Evolutionary conservation across 805 yeast species (phyloP).

Genomic region (Blastobotrys mokoenaii): DNA sequence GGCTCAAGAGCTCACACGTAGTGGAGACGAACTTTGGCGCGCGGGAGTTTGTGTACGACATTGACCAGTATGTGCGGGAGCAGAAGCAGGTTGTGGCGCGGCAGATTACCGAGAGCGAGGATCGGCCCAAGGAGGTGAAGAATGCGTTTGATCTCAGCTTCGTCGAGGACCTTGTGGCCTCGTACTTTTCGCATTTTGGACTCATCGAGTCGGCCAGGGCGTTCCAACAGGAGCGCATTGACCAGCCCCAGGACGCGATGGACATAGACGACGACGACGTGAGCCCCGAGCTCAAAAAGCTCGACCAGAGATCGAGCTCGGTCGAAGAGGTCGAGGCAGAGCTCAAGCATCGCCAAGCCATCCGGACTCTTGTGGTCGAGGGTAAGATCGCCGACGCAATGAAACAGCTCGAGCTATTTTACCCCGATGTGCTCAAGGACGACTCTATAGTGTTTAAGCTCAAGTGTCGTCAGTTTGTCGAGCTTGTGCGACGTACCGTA

Average conservation of each 20-base stretch:
- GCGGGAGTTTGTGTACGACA: slow-evolving; percentile 50
- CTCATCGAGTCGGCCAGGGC: slow-evolving; percentile 45
- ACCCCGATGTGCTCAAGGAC: slow-evolving; percentile 33
- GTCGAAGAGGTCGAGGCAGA: slow-evolving; percentile 27
- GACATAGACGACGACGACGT: slow-evolving; percentile 11
- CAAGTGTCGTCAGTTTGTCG: slow-evolving; percentile 36
- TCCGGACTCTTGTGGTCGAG: slow-evolving; percentile 35
- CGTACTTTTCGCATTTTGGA: slow-evolving; percentile 53
- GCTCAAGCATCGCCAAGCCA: slow-evolving; percentile 36
- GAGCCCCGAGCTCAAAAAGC: background rate
- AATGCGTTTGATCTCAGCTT: slow-evolving; percentile 9
- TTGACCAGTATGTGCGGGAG: slow-evolving; percentile 41
- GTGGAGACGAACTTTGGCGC: slow-evolving; percentile 45
- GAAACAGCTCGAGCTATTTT: slow-evolving; percentile 31
- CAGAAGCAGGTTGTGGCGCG: slow-evolving; percentile 30
- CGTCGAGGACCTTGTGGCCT: slow-evolving; percentile 32
- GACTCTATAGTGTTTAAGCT: slow-evolving; percentile 34
- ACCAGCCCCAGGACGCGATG: slow-evolving; percentile 5
- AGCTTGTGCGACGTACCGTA: slow-evolving; percentile 26
- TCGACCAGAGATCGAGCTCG: slow-evolving; percentile 9
- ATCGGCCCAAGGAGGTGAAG: background rate
- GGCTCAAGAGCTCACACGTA: slow-evolving; percentile 36
- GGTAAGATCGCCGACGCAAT: slow-evolving; percentile 40
- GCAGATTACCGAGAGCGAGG: background rate
- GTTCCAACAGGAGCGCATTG: slow-evolving; percentile 38